Evolutionary conservation across 116 monocot genomes (phyloP).

Genomic region (Phalaenopsis hybrid): DNA sequence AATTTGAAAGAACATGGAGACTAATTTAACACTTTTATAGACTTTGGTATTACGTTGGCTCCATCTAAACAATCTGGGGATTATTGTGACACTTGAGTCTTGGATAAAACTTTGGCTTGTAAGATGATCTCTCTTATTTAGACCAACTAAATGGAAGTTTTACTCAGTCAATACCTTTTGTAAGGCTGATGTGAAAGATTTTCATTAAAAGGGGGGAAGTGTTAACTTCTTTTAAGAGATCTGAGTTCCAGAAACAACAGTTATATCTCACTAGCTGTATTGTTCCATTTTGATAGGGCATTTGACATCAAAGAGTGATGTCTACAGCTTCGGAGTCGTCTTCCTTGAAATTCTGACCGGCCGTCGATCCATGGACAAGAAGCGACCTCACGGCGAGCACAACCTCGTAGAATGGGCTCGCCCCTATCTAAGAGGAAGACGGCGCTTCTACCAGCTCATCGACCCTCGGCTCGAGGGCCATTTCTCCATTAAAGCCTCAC

Average conservation of each 20-base stretch:
- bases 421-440: constrained; percentile 20
- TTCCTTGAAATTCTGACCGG: constrained; percentile 26
- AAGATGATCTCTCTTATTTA: no score
- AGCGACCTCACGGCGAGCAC: constrained; percentile 19
- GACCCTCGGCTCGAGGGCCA: constrained; percentile 27
- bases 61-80: no score
- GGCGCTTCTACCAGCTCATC: constrained; percentile 22
- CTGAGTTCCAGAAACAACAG: not conserved
- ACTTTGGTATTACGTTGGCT: no score
- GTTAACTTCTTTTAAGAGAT: no score
- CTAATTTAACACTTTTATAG: no score
- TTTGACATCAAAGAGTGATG: constrained; percentile 20
- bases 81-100: no score
- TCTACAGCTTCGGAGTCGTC: constrained; percentile 28
- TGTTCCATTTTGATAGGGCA: constrained; percentile 6
- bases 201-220: no score
- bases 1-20: no score
- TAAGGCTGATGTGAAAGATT: no score
- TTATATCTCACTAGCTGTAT: not conserved
- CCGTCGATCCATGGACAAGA: constrained; percentile 28
- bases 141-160: not conserved
- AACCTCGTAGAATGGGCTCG: constrained; percentile 14
- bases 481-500: constrained; percentile 19
- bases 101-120: no score
- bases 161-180: not conserved